Conservation (phyloP, 345 rosid species). For the Salix purpurea region DNA sequence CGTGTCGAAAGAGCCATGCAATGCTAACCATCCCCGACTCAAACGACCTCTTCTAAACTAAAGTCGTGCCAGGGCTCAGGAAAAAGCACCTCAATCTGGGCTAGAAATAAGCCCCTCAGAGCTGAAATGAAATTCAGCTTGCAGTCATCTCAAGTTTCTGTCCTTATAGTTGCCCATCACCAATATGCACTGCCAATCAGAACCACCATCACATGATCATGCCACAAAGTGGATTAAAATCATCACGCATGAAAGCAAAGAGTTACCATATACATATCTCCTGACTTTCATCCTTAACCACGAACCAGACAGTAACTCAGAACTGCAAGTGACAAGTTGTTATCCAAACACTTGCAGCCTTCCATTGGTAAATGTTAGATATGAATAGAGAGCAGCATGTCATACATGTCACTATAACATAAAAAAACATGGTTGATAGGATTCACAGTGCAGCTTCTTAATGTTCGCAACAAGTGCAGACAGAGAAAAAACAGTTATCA, state of each 20-base stretch:
- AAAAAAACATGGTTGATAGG: not conserved
- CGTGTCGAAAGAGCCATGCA: not conserved
- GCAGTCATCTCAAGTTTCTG: conserved; percentile 31
- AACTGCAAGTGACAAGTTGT: conserved; percentile 14
- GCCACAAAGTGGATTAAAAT: conserved; percentile 18
- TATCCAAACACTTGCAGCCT: conserved; percentile 11
- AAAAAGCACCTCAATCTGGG: conserved; percentile 11
- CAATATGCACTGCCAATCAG: conserved; percentile 34
- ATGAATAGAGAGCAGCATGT: not conserved
- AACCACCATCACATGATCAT: conserved; percentile 34
- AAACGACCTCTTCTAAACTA: conserved; percentile 2
- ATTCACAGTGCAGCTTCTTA: not conserved
- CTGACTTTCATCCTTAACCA: conserved; percentile 10
- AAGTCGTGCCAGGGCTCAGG: conserved; percentile 2
- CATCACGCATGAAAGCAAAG: conserved; percentile 24
- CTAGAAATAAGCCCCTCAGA: conserved; percentile 3
- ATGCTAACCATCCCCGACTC: not conserved
- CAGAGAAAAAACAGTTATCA: not conserved
- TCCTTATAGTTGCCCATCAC: conserved; percentile 25
- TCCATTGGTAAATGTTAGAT: conserved; percentile 6
- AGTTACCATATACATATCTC: conserved; percentile 25
- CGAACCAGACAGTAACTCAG: conserved; percentile 2
- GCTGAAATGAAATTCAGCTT: conserved; percentile 14
- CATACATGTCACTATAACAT: not conserved
- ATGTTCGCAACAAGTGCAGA: not conserved